Conservation (phyloP, 495 filamentous ascomycete species). For the Acidomyces sp. region DNA sequence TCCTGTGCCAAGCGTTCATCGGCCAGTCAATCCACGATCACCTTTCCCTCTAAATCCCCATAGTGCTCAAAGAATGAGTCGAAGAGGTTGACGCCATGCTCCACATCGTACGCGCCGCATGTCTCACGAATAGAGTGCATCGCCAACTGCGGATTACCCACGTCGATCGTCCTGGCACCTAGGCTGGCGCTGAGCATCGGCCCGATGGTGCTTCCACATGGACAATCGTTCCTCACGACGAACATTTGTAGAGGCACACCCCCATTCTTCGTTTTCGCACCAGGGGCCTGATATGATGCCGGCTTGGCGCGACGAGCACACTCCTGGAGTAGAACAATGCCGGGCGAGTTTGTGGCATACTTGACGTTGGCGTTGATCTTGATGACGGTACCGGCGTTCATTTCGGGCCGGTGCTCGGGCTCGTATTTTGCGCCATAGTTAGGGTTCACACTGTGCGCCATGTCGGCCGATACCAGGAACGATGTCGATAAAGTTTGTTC, state of each 20-base stretch:
- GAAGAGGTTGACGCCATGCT: slow-evolving; percentile 75
- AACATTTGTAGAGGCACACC: slow-evolving; percentile 85
- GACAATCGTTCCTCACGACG: slow-evolving; percentile 88
- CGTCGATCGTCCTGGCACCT: slow-evolving; percentile 75
- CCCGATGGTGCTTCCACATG: slow-evolving; percentile 91
- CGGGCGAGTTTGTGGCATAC: slow-evolving; percentile 91
- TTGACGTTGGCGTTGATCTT: slow-evolving; percentile 97
- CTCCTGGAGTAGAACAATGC: slow-evolving; percentile 85
- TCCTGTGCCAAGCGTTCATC: no score
- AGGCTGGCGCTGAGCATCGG: slow-evolving; percentile 81
- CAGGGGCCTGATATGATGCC: slow-evolving; percentile 22
- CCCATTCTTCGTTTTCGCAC: slow-evolving; percentile 10
- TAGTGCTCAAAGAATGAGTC: slow-evolving; percentile 76
- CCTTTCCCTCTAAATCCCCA: slow-evolving; percentile 62
- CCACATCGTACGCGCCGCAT: slow-evolving; percentile 74
- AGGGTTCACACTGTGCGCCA: slow-evolving; percentile 90
- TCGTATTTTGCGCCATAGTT: slow-evolving; percentile 93
- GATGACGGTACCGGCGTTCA: slow-evolving; percentile 92
- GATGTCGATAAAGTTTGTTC: slow-evolving; percentile 87
- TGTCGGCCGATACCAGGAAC: slow-evolving; percentile 91
- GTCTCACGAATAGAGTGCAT: slow-evolving; percentile 98
- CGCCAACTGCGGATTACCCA: slow-evolving; percentile 89
- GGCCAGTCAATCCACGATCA: slow-evolving; percentile 29
- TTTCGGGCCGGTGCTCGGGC: slow-evolving; percentile 72
- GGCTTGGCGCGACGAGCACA: slow-evolving; percentile 52